phyloP scores from a whole-genome alignment of 371 early-diverging fungal genomes.

The Mucor mucedo region DNA sequence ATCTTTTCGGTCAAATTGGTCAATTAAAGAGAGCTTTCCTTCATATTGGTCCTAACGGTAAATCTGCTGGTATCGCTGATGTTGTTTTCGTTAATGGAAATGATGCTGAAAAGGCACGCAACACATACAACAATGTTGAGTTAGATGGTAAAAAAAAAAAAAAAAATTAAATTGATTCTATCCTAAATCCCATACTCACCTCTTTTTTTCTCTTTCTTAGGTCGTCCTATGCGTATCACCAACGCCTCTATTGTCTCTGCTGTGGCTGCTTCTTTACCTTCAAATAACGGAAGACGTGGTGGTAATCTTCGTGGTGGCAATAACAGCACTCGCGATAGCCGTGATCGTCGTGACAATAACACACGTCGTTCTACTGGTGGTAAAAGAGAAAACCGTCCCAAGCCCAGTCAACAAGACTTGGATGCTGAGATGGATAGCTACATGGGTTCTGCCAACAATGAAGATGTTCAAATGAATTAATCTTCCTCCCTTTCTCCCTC shows the following conservation, averaged over 20 bases:
- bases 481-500: too few relatives aligned
- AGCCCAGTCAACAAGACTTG: conserved; percentile 46
- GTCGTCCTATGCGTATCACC: conserved; percentile 57
- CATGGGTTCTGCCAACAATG: conserved; percentile 31
- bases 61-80: conserved; percentile 69
- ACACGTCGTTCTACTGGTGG: neutral
- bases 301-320: conserved; percentile 23
- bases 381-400: conserved; percentile 36
- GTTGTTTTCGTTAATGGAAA: conserved; percentile 53
- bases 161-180: too few relatives aligned
- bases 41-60: conserved; percentile 64
- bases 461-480: conserved; percentile 24
- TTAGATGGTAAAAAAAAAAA: conserved; percentile 77
- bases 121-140: conserved; percentile 62
- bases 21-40: conserved; percentile 53
- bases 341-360: conserved; percentile 15
- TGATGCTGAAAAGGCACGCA: conserved; percentile 60
- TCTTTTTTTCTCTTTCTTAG: conserved; percentile 29
- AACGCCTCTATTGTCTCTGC: conserved; percentile 27
- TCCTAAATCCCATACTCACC: neutral
- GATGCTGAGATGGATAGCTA: conserved; percentile 62
- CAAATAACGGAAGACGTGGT: conserved; percentile 17
- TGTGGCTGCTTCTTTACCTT: conserved; percentile 14
- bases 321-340: neutral
- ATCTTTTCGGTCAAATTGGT: conserved; percentile 62